Percentiles rank a stretch among this genome's conserved stretches.
phyloP scores from a whole-genome alignment of 495 filamentous ascomycete species.

The Hypoxylon rickii region DNA sequence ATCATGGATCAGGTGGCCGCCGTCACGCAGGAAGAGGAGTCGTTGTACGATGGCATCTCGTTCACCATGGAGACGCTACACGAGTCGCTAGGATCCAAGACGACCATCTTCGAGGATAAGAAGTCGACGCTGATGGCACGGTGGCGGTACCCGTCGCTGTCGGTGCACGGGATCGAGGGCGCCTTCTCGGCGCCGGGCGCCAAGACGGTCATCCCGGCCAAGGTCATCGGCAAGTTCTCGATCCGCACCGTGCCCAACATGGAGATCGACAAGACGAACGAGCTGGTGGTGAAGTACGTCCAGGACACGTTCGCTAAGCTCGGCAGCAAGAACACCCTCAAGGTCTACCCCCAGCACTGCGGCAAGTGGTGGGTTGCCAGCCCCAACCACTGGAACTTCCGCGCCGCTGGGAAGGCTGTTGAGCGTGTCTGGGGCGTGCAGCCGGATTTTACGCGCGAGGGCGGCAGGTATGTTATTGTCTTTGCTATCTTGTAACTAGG shows the following conservation, averaged over 20 bases:
- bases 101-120: conserved; percentile 81
- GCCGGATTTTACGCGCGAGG: conserved; percentile 95
- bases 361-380: conserved; percentile 99
- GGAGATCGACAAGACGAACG: conserved; percentile 86
- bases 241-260: conserved; percentile 98
- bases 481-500: not conserved
- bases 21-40: conserved; percentile 80
- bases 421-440: conserved; percentile 88
- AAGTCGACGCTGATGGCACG: conserved; percentile 90
- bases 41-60: conserved; percentile 80
- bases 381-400: conserved; percentile 98
- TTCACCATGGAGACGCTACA: conserved; percentile 96
- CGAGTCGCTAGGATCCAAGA: conserved; percentile 84
- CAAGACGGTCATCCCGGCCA: conserved; percentile 98
- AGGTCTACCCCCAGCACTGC: conserved; percentile 78
- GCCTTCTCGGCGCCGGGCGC: conserved; percentile 92
- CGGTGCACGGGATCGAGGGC: conserved; percentile 95
- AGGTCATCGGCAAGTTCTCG: conserved; percentile 96
- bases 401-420: conserved; percentile 87
- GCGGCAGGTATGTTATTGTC: conserved; percentile 71
- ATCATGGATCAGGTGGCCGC: conserved; percentile 90
- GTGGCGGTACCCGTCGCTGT: conserved; percentile 92
- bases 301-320: conserved; percentile 80
- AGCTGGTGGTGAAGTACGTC: conserved; percentile 78
- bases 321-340: conserved; percentile 85